A percentile compares a stretch with the other conserved stretches of the same genome.
Evolutionary conservation across 331 rosid species (phyloP).

Genomic region (Pyrus hybrid): DNA sequence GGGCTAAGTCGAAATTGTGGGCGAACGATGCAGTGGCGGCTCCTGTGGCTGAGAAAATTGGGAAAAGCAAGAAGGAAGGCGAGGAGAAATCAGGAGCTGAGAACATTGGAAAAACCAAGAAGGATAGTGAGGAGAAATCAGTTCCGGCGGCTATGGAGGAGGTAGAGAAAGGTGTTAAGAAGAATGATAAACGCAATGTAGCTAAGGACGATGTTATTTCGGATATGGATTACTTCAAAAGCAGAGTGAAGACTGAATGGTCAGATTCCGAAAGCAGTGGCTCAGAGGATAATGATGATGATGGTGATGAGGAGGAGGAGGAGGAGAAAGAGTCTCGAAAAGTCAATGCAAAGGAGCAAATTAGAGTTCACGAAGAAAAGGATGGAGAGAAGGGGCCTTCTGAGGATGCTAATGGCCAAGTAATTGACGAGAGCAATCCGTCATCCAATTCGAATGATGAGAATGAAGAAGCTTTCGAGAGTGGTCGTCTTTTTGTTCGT

Average conservation of each 20-base stretch:
- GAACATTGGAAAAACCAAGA: slow-evolving; percentile 7
- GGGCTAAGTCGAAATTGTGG: slow-evolving; percentile 63
- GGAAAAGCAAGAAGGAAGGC: slow-evolving; percentile 2
- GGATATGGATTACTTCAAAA: slow-evolving; percentile 76
- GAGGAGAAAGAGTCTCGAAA: slow-evolving; percentile 12
- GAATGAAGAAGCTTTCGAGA: slow-evolving; percentile 41
- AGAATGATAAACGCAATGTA: slow-evolving; percentile 14
- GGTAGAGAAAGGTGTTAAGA: slow-evolving; percentile 12
- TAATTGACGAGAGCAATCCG: slow-evolving; percentile 12
- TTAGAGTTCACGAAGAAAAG: slow-evolving; percentile 18
- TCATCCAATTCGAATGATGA: slow-evolving; percentile 30
- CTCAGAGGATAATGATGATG: slow-evolving; percentile 12
- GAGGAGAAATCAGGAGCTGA: background rate
- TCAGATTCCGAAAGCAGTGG: slow-evolving; percentile 59
- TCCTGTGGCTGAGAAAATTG: background rate
- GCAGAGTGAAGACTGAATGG: slow-evolving; percentile 60
- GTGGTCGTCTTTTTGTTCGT: slow-evolving; percentile 72
- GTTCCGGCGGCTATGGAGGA: slow-evolving; percentile 14
- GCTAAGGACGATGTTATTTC: slow-evolving; percentile 37
- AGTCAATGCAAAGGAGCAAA: background rate
- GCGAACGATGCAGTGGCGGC: slow-evolving; percentile 46
- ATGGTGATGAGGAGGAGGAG: background rate
- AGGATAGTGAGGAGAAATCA: slow-evolving; percentile 12
- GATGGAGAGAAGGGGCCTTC: slow-evolving; percentile 15
- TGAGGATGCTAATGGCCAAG: slow-evolving; percentile 8